phyloP scores from a whole-genome alignment of 331 rosid species.

The Rosa hybrid region DNA sequence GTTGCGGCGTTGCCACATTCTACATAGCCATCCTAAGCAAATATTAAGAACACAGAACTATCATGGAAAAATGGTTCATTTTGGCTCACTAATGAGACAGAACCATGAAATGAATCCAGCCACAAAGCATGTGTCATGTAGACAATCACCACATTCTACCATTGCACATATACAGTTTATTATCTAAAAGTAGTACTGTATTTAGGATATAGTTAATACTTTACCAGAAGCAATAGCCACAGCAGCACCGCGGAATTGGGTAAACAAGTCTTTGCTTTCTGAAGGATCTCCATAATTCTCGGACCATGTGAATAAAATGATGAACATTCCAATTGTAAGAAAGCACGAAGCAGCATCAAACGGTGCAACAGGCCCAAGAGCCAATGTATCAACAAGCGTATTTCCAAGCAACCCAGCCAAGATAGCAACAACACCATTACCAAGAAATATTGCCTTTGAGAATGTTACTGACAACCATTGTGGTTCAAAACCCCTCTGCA shows the following conservation, averaged over 20 bases:
- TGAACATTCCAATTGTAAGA: slow-evolving; percentile 88
- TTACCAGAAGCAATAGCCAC: slow-evolving; percentile 99
- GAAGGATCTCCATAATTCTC: slow-evolving; percentile 93
- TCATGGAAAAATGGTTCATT: neutral
- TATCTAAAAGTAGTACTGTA: neutral
- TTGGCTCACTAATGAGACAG: neutral
- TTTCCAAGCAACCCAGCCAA: slow-evolving; percentile 90
- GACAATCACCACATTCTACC: neutral
- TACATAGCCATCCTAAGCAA: neutral
- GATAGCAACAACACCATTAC: slow-evolving; percentile 97
- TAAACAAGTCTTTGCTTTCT: slow-evolving; percentile 82
- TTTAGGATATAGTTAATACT: slow-evolving; percentile 17
- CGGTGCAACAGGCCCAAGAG: slow-evolving; percentile 98
- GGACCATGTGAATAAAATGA: slow-evolving; percentile 85
- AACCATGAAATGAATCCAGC: neutral
- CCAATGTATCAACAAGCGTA: slow-evolving; percentile 73
- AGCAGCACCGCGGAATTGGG: slow-evolving; percentile 94
- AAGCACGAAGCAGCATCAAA: slow-evolving; percentile 98
- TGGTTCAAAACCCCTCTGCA: slow-evolving; percentile 94
- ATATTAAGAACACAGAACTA: neutral
- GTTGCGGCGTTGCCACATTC: too few species aligned
- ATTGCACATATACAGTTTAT: neutral
- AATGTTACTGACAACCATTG: slow-evolving; percentile 95
- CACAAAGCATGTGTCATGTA: neutral
- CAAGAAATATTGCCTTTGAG: slow-evolving; percentile 97